Base-by-base conservation (phyloP, 169 alveolate species). In the Eimeria acervulina region DNA sequence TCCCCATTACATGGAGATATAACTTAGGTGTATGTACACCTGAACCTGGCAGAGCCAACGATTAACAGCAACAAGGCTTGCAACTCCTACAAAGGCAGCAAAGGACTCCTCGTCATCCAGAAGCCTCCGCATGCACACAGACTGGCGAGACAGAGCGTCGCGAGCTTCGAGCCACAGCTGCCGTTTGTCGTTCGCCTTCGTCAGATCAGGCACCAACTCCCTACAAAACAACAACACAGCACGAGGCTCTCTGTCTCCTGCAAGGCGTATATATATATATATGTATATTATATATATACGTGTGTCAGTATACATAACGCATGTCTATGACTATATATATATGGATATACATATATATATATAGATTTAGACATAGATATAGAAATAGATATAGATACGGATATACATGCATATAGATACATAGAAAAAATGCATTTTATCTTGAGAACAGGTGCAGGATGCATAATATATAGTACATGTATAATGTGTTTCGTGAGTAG, bases 121-220 rank as follows among this genome's bases (percentile, higher is more conserved):
- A 26, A 63, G 66, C 68, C 89, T 21, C 66, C 31, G n/a, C 7
- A 33, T 13, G 28, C 89, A 38, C 26, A 23, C 89, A 26, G 66
- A 13, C 66, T 31, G 26, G 2, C 23, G 33, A n/a, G 89, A 15
- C 19, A 78, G 89, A 59, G 44, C 44, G 12, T 78, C 89, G 52
- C 63, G 89, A 10, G 89, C 89, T 38, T 78, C 89, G 36, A 78
- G 13, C 89, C 89, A 78, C 19, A 78, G 89, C 89, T 78, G 89
- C 26, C 89, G 89, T 33, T 63, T 78, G 66, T 78, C 89, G 13
- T 26, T 78, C 38, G 89, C 66, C 59, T 19, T 33, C 23, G 59
- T 13, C 89, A 78, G 40, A 31, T 38, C 89, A 8, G 89, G 89
- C 59, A 78, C 89, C 89, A 78, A 33, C 63, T 78, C 66, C 63